Percentiles rank a stretch among this genome's conserved stretches.
phyloP scores from a whole-genome alignment of 2,329 filamentous ascomycete species.

The Xylaria multiplex region DNA sequence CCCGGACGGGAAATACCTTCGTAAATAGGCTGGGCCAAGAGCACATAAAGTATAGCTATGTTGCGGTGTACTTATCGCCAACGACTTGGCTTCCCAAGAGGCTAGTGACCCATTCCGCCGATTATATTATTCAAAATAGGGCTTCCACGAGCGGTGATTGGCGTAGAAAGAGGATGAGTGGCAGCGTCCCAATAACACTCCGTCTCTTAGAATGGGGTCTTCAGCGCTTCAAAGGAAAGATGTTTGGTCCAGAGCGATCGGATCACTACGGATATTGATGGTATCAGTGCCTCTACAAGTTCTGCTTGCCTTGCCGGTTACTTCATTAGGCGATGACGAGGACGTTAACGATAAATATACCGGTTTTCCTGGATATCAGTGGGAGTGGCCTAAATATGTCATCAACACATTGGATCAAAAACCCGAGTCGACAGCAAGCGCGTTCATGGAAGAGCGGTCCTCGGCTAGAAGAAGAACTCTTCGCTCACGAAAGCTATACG shows the following conservation, averaged over 20 bases:
- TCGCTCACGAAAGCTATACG: conserved; percentile 36
- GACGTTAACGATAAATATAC: conserved; percentile 38
- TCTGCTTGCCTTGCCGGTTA: conserved; percentile 35
- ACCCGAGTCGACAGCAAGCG: conserved; percentile 22
- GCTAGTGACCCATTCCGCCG: conserved; percentile 41
- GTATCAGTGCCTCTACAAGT: conserved; percentile 38
- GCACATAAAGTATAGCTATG: conserved; percentile 39
- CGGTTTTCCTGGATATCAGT: conserved; percentile 42
- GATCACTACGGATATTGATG: conserved; percentile 12
- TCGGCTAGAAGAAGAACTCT: conserved; percentile 29
- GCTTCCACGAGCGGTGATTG: conserved; percentile 37
- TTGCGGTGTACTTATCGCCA: conserved; percentile 44
- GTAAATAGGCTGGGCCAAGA: conserved; percentile 34
- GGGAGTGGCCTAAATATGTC: conserved; percentile 44
- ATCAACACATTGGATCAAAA: conserved; percentile 43
- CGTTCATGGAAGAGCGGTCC: not conserved
- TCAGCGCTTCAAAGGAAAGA: conserved; percentile 29
- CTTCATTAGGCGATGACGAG: conserved; percentile 34
- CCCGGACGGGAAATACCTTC: conserved; percentile 38
- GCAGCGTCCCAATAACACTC: conserved; percentile 38
- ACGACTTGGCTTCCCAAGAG: conserved; percentile 40
- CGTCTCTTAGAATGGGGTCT: conserved; percentile 39
- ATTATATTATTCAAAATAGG: conserved; percentile 33
- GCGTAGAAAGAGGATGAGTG: conserved; percentile 39
- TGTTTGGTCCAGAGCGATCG: conserved; percentile 28